Conservation (phyloP, 257 asterid genomes). For the Nicotiana benthamiana region DNA sequence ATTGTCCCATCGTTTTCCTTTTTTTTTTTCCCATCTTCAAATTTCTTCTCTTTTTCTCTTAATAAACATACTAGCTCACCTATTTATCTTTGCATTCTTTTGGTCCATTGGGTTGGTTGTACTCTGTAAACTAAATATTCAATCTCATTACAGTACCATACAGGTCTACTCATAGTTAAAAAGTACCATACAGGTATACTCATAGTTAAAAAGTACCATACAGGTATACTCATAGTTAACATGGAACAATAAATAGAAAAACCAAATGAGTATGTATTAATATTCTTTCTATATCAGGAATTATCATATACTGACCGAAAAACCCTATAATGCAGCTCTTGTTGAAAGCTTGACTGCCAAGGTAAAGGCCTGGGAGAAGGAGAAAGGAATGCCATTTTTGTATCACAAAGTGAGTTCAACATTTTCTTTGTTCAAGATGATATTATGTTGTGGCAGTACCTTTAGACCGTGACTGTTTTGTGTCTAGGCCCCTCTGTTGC, state of each 20-base stretch:
- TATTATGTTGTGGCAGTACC: conserved; percentile 1
- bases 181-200: neutral
- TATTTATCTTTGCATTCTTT: neutral
- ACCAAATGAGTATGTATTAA: neutral
- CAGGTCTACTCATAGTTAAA: neutral
- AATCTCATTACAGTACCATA: neutral
- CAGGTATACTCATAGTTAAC: neutral
- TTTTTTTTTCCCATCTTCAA: neutral
- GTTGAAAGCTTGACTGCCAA: conserved; percentile 50
- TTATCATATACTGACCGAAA: conserved; percentile 11
- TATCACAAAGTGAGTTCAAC: conserved; percentile 42
- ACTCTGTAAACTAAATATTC: neutral
- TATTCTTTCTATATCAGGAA: neutral
- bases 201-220: neutral
- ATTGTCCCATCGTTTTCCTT: neutral
- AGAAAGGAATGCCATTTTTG: conserved; percentile 56
- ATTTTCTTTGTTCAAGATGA: neutral
- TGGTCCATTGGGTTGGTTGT: neutral
- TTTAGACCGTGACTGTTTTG: neutral
- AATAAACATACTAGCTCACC: neutral
- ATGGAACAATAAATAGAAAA: too few species aligned
- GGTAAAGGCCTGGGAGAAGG: conserved; percentile 69
- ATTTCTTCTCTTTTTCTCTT: neutral
- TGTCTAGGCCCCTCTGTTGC: conserved; percentile 48
- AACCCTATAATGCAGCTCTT: conserved; percentile 44